Evolutionary conservation across 2,329 filamentous ascomycete species (phyloP), one percentile per base, ranked within the genome.

Genomic region (Cyphellophora attinorum): DNA sequence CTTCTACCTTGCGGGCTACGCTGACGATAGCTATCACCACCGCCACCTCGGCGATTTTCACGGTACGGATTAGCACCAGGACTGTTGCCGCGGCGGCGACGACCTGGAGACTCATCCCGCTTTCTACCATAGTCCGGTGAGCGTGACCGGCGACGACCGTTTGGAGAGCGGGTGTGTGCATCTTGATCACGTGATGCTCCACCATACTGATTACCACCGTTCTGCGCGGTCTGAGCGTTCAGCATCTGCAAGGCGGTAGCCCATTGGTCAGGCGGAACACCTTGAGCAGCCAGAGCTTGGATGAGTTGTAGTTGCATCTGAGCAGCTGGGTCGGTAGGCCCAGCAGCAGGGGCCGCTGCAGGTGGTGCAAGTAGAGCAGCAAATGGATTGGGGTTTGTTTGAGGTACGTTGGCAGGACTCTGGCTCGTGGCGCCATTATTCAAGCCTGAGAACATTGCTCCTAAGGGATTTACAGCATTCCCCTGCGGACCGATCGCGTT

Each of bases 231-330:
- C 31, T 60, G 53, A 31, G 60, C 49, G 42, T 51, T 67, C 40
- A 74, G 61, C 33, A 72, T 63, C 47, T 68, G 60, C 19, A 74
- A 51, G n/a, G 71, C 66, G 3, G 69, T 65, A 5, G 58, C 76
- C 60, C 85, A 85, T 58, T 88, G 80, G 41, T 91, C 85, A 57
- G 82, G 70, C 3, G 82, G 73, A 16, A 91, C 67, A 31, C 84
- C 84, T 56, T 85, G 80, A 19, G 81, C 76, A 39, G 79, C 72
- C 36, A 93, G 68, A 8, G 81, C 70, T 59, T 86, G 82, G 49
- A 93, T 73, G 44, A 91, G 61, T 56, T 81, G 66, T 36, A 88
- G 66, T 52, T 86, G 81, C 82, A 83, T 76, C 38, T 81, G 64
- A 43, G 71, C 75, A 46, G 65, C 63, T 34, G 61, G 58, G 15